Evolutionary conservation across 805 yeast species (phyloP).

Genomic region (Candida insectorum): DNA sequence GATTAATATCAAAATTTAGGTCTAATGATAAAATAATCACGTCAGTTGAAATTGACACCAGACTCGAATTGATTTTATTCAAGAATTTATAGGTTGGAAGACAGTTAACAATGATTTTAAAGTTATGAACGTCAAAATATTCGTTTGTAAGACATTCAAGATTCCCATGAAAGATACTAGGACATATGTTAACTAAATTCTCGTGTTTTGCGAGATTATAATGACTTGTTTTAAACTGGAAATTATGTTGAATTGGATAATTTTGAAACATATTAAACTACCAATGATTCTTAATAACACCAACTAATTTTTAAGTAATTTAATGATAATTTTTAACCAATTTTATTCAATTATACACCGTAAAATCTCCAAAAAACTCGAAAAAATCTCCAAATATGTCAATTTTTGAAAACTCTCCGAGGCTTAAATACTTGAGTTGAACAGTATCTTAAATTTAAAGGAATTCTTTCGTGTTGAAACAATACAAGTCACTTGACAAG

Average conservation of each 20-base stretch:
- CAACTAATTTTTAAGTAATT: too few relatives aligned
- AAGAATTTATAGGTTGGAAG: conserved; percentile 30
- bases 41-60: conserved; percentile 29
- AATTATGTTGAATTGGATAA: conserved; percentile 7
- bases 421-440: too few relatives aligned
- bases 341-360: too few relatives aligned
- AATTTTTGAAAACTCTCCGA: too few relatives aligned
- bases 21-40: conserved; percentile 36
- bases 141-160: conserved; percentile 9
- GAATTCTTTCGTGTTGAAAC: too few relatives aligned
- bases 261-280: conserved; percentile 10
- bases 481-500: too few relatives aligned
- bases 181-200: conserved; percentile 19
- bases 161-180: conserved; percentile 16
- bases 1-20: conserved; percentile 23
- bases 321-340: too few relatives aligned
- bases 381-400: too few relatives aligned
- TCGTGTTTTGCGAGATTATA: conserved; percentile 1
- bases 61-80: conserved; percentile 16
- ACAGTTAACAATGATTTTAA: conserved; percentile 39
- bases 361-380: too few relatives aligned
- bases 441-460: too few relatives aligned
- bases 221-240: conserved; percentile 1
- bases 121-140: conserved; percentile 20
- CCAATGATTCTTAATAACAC: not conserved